Evolutionary conservation across 306 rosid species (phyloP).

Genomic region (apple (Malus domestica)): DNA sequence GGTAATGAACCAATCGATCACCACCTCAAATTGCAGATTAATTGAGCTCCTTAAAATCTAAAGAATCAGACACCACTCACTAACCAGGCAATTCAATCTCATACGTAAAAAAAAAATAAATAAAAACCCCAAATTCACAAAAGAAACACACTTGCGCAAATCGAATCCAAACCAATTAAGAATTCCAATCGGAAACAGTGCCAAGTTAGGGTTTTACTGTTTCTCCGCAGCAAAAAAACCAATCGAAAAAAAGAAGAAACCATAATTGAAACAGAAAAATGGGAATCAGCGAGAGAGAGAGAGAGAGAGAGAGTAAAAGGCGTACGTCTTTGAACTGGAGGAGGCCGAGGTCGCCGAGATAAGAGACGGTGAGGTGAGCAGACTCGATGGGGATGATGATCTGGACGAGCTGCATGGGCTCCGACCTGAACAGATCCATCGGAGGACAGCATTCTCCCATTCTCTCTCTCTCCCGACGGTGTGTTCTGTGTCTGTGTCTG

Average conservation of each 20-base stretch:
- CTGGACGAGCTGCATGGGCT: conserved; percentile 96
- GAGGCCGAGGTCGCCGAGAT: conserved; percentile 93
- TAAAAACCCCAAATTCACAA: not conserved
- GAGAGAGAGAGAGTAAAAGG: not conserved
- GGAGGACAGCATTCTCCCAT: conserved; percentile 92
- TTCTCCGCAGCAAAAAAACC: not conserved
- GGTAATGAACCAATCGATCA: not conserved
- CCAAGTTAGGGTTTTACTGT: conserved; percentile 18
- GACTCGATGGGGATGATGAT: conserved; percentile 95
- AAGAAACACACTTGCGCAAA: not conserved
- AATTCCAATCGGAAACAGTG: not conserved
- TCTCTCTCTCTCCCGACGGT: not conserved
- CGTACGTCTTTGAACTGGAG: conserved; percentile 85
- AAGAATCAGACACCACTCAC: not conserved
- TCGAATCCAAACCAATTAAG: not conserved
- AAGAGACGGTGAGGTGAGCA: conserved; percentile 79
- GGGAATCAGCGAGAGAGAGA: not conserved
- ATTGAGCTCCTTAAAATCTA: not conserved
- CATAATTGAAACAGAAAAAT: not conserved
- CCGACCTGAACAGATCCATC: conserved; percentile 97
- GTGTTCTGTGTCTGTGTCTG: not conserved
- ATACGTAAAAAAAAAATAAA: not conserved
- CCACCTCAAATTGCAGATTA: not conserved
- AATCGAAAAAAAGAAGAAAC: not conserved
- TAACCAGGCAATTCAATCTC: not conserved